phyloP scores from a whole-genome alignment of 2,329 filamentous ascomycete genomes.

The Epichloe amarillans region DNA sequence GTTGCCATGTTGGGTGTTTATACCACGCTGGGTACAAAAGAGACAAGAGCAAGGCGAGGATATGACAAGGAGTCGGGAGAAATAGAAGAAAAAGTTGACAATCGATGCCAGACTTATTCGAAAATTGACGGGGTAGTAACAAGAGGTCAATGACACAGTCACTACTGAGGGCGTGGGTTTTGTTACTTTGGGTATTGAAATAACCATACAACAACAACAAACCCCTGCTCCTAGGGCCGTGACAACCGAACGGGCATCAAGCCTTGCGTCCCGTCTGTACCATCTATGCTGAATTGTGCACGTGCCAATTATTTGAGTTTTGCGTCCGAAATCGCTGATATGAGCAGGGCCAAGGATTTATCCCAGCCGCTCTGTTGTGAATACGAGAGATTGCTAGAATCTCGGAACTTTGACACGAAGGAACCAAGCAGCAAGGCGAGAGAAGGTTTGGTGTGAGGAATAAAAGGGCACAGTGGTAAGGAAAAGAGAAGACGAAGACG shows the following conservation, averaged over 20 bases:
- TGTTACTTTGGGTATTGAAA: neutral
- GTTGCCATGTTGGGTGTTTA: slow-evolving; percentile 8
- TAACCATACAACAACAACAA: neutral
- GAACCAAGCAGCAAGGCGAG: neutral
- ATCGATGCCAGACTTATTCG: neutral
- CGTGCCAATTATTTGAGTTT: neutral
- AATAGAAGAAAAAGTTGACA: neutral
- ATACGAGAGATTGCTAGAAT: neutral
- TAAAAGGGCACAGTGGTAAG: neutral
- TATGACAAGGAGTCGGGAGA: neutral
- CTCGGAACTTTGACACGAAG: neutral
- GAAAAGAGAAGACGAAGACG: neutral
- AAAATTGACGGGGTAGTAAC: neutral
- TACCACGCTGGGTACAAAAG: neutral
- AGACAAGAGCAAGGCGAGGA: neutral
- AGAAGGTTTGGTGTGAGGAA: neutral
- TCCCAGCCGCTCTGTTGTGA: neutral
- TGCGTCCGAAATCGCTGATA: neutral
- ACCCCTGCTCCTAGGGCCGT: neutral
- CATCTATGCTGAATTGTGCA: neutral
- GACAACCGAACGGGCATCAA: neutral
- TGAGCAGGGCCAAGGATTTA: neutral
- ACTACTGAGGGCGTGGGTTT: neutral
- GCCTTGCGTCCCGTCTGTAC: neutral
- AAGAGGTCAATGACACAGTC: neutral